These are phyloP conservation scores for Fusarium sarcochroum DNA, from an alignment of 2,329 filamentous ascomycete genomes.

Conservation along the genomic window DNA sequence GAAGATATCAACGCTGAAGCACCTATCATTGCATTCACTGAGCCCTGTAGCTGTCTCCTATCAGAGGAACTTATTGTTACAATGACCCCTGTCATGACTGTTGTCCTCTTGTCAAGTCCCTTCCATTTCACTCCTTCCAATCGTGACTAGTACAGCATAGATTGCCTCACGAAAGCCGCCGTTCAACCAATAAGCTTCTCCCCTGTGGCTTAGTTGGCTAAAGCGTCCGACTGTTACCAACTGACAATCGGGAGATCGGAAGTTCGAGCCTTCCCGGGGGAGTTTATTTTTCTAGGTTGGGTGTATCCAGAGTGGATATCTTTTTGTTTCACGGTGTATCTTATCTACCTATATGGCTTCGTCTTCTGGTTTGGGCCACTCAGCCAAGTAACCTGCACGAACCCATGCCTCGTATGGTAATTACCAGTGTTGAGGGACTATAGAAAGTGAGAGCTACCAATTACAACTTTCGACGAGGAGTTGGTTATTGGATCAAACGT, in stretches of 20 bases:
- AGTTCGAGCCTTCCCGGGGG: slow-evolving; percentile 51
- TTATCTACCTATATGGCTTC: no score
- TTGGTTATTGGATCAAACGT: slow-evolving; percentile 18
- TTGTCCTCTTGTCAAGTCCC: no score
- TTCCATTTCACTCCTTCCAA: not conserved
- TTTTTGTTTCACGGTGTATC: slow-evolving; percentile 11
- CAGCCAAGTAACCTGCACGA: no score
- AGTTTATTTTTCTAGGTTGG: slow-evolving; percentile 8
- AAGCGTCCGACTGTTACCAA: slow-evolving; percentile 45
- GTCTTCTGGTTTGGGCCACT: no score
- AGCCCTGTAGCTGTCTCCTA: no score
- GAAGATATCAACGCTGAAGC: no score
- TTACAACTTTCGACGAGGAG: not conserved
- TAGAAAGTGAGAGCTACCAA: not conserved
- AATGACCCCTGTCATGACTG: no score
- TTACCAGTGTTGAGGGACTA: not conserved
- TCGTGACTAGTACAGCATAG: not conserved
- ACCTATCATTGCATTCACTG: no score
- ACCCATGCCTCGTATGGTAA: no score
- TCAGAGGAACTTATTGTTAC: no score
- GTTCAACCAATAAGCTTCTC: slow-evolving; percentile 22
- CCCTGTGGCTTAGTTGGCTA: slow-evolving; percentile 47
- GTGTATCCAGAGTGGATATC: slow-evolving; percentile 3
- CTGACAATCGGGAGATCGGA: slow-evolving; percentile 49
- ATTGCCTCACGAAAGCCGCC: not conserved